These are phyloP conservation scores for Cicer chorassanicum DNA, from an alignment of 306 rosid genomes.

Conservation along the genomic window DNA sequence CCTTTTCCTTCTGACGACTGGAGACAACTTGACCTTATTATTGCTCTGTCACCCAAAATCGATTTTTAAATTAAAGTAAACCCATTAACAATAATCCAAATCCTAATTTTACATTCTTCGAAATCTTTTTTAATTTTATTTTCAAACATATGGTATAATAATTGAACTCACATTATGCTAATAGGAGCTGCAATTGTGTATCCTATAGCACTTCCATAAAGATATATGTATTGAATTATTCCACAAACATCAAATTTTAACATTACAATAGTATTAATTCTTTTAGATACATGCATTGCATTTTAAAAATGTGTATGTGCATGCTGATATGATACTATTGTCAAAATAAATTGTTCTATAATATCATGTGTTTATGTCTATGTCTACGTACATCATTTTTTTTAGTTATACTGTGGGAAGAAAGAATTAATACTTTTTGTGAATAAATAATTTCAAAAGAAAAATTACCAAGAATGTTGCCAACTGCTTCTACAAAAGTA, in stretches of 20 bases:
- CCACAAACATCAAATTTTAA: no score
- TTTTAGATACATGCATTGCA: background rate
- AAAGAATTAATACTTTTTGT: no score
- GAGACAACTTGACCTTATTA: constrained; percentile 50
- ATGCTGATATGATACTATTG: background rate
- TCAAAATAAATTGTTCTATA: no score
- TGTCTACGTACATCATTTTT: no score
- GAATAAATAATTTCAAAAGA: no score
- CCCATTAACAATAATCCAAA: background rate
- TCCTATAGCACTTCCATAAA: constrained; percentile 57
- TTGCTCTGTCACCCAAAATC: constrained; percentile 50
- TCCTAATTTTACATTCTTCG: no score
- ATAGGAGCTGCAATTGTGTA: constrained; percentile 62
- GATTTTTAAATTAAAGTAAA: no score
- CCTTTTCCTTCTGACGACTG: constrained; percentile 38
- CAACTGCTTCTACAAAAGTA: constrained; percentile 55
- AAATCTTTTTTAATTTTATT: no score
- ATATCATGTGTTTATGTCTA: no score
- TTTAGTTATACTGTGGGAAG: no score
- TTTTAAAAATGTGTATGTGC: background rate
- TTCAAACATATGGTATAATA: background rate
- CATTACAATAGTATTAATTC: background rate
- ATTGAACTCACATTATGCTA: constrained; percentile 59
- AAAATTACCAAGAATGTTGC: constrained; percentile 53
- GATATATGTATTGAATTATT: constrained; percentile 49